Conservation (phyloP, 768 basidiomycete species). For the Coprinellus aureogranulatus region DNA sequence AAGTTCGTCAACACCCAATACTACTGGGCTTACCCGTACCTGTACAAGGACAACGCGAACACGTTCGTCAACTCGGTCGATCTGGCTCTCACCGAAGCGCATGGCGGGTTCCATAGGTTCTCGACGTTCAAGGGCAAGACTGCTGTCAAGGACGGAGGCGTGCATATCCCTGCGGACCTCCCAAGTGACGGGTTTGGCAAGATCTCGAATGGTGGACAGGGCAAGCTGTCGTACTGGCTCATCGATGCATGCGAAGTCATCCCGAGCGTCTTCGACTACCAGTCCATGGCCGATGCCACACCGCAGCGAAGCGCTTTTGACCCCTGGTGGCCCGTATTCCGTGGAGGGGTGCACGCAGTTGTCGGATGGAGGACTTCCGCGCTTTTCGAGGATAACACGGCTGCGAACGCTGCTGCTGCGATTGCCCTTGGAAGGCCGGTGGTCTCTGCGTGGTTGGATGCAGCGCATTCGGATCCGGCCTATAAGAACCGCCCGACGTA, state of each 20-base stretch:
- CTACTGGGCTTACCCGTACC: constrained; percentile 2
- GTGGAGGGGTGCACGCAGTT: constrained; percentile 9
- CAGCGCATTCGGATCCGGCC: not conserved
- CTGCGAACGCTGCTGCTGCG: not conserved
- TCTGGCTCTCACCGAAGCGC: constrained; percentile 8
- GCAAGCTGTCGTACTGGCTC: constrained; percentile 7
- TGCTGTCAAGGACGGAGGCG: constrained; percentile 3
- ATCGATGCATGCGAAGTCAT: constrained; percentile 9
- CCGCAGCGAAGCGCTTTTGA: not conserved
- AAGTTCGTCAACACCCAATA: constrained; percentile 8
- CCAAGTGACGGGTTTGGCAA: not conserved
- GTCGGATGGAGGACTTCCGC: constrained; percentile 6
- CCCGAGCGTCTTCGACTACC: constrained; percentile 7
- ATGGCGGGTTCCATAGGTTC: constrained; percentile 9
- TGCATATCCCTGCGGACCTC: constrained; percentile 2
- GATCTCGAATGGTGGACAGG: not conserved
- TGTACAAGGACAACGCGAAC: constrained; percentile 6
- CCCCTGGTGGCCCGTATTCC: constrained; percentile 11
- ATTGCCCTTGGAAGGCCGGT: constrained; percentile 5
- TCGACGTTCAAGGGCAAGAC: not conserved
- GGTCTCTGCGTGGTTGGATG: constrained; percentile 8
- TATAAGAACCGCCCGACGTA: constrained; percentile 4
- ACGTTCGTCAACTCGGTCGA: constrained; percentile 8
- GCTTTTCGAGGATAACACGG: constrained; percentile 1
- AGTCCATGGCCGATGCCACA: not conserved